phyloP scores from a whole-genome alignment of 2,329 filamentous ascomycete genomes.

The Diaporthe capsici region DNA sequence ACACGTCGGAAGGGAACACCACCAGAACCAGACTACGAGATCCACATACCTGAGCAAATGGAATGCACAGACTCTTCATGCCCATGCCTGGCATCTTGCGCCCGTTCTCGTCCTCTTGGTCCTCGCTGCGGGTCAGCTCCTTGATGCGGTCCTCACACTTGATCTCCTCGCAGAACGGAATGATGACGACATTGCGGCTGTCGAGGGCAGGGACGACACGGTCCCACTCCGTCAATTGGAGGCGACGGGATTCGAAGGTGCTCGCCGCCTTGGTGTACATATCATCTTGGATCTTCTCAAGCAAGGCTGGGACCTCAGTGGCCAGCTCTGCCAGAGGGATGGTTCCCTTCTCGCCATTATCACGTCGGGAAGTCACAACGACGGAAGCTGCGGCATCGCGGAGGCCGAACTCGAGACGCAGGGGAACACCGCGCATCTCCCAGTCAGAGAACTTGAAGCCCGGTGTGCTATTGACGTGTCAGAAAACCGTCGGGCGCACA shows the following conservation, averaged over 20 bases:
- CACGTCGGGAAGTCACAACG: conserved; percentile 72
- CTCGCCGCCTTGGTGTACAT: conserved; percentile 83
- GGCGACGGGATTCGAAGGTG: conserved; percentile 84
- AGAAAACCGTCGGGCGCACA: background rate
- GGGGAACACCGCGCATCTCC: conserved; percentile 95
- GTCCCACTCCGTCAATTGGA: conserved; percentile 88
- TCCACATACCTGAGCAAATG: conserved; percentile 76
- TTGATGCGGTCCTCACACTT: conserved; percentile 97
- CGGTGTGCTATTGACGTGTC: conserved; percentile 67
- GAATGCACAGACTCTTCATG: conserved; percentile 81
- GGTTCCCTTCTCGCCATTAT: conserved; percentile 86
- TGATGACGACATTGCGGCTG: conserved; percentile 90
- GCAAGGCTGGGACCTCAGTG: conserved; percentile 81
- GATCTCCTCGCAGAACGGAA: conserved; percentile 86
- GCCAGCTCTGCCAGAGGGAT: conserved; percentile 82
- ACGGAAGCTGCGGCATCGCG: conserved; percentile 79
- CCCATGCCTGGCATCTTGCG: conserved; percentile 62
- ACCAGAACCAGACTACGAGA: background rate
- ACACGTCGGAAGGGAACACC: background rate
- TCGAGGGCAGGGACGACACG: conserved; percentile 93
- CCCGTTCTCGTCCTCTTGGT: conserved; percentile 62
- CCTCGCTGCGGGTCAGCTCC: conserved; percentile 78
- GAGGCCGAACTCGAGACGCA: conserved; percentile 95
- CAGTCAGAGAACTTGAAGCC: conserved; percentile 99
- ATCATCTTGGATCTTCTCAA: conserved; percentile 91